A percentile compares a stretch with the other conserved stretches of the same genome.
Evolutionary conservation across 495 filamentous ascomycete species (phyloP).

Genomic region (Lentithecium fluviatile): DNA sequence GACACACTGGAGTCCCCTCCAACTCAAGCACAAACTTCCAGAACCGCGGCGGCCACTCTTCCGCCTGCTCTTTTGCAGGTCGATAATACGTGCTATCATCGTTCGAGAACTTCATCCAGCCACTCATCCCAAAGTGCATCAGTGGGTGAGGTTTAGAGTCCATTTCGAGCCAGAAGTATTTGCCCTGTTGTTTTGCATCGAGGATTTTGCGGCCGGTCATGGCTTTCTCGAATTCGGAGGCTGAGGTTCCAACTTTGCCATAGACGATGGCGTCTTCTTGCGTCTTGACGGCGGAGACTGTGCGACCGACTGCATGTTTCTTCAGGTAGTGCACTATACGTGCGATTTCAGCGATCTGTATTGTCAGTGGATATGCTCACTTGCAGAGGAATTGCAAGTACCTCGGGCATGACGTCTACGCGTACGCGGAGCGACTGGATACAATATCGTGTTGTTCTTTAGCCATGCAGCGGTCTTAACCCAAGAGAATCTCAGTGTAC

Average conservation of each 20-base stretch:
- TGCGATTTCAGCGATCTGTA: conserved; percentile 58
- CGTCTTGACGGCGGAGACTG: conserved; percentile 65
- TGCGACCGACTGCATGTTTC: conserved; percentile 78
- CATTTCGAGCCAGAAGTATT: conserved; percentile 88
- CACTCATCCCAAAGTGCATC: conserved; percentile 90
- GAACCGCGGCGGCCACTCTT: conserved; percentile 83
- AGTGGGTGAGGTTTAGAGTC: conserved; percentile 76
- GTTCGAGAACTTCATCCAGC: conserved; percentile 84
- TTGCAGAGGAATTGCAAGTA: background rate
- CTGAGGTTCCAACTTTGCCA: conserved; percentile 81
- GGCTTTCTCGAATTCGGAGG: conserved; percentile 65
- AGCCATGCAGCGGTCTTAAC: too few species aligned
- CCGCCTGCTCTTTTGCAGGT: conserved; percentile 57
- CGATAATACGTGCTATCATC: conserved; percentile 77
- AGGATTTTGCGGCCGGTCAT: conserved; percentile 74
- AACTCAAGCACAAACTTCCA: conserved; percentile 82
- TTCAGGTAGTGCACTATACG: conserved; percentile 82
- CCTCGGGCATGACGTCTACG: conserved; percentile 33
- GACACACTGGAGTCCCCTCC: conserved; percentile 56
- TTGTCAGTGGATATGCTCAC: background rate
- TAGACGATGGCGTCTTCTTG: conserved; percentile 77
- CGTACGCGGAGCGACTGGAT: background rate
- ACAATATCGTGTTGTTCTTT: too few species aligned
- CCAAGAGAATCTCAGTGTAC: too few species aligned
- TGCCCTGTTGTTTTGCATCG: conserved; percentile 79